These are phyloP conservation scores for Exophiala oligosperma DNA, from an alignment of 2,329 filamentous ascomycete genomes.

Conservation along the genomic window DNA sequence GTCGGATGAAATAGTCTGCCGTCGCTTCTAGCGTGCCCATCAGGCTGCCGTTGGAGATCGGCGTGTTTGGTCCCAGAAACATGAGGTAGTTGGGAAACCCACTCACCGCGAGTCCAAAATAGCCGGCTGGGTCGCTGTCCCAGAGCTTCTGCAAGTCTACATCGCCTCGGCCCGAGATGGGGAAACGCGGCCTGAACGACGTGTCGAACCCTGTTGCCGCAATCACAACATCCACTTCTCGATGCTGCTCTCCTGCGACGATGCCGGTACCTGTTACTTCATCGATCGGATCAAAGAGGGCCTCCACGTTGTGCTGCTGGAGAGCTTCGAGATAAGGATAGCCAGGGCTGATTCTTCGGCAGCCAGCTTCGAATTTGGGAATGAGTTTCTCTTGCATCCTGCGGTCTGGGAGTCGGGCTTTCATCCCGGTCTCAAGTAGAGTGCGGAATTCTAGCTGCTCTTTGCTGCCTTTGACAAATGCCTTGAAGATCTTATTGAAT, in stretches of 20 bases:
- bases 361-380: conserved; percentile 21
- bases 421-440: background rate
- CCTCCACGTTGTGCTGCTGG: conserved; percentile 26
- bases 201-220: conserved; percentile 45
- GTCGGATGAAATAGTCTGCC: conserved; percentile 31
- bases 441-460: conserved; percentile 2
- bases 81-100: conserved; percentile 37
- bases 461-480: conserved; percentile 3
- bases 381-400: conserved; percentile 12
- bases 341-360: conserved; percentile 26
- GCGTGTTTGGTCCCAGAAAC: conserved; percentile 32
- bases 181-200: conserved; percentile 36
- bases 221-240: conserved; percentile 33
- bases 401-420: background rate
- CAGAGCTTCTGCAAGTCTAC: conserved; percentile 31
- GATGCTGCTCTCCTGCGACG: background rate
- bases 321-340: conserved; percentile 29
- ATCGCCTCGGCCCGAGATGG: conserved; percentile 34
- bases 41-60: conserved; percentile 30
- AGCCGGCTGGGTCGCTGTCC: conserved; percentile 29
- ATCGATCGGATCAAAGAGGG: conserved; percentile 24
- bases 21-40: conserved; percentile 25
- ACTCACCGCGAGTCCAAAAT: conserved; percentile 26
- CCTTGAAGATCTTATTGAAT: conserved; percentile 2
- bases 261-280: conserved; percentile 1